Conservation (phyloP, 305 asterid species). For the Fraxinus baroniana region DNA sequence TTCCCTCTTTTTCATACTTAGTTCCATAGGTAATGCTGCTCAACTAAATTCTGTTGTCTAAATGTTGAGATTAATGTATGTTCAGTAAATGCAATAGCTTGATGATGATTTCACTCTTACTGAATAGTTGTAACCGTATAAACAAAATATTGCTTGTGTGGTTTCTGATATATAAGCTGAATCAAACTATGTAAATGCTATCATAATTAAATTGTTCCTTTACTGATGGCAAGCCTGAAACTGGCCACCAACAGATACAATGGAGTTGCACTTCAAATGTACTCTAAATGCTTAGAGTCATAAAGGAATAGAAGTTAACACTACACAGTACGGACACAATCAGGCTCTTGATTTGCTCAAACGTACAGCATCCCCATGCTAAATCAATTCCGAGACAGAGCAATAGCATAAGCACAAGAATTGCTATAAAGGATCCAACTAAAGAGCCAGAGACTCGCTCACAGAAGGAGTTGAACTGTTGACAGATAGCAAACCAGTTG, state of each 20-base stretch:
- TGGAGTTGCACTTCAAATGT: background rate
- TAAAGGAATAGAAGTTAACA: constrained; percentile 15
- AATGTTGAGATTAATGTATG: background rate
- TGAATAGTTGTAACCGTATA: background rate
- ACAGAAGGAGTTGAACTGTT: constrained; percentile 68
- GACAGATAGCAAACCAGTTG: constrained; percentile 66
- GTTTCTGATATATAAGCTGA: background rate
- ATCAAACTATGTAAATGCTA: background rate
- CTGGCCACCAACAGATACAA: background rate
- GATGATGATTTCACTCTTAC: background rate
- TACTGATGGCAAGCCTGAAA: background rate
- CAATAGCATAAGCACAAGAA: constrained; percentile 53
- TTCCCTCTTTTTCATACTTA: background rate
- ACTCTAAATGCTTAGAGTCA: background rate
- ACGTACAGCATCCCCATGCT: background rate
- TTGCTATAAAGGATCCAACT: constrained; percentile 69
- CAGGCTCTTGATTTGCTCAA: background rate
- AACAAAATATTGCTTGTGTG: background rate
- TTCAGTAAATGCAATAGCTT: background rate
- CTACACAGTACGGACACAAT: background rate
- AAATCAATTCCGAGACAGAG: constrained; percentile 46
- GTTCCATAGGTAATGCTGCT: background rate
- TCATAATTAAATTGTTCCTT: background rate
- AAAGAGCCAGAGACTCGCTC: constrained; percentile 75
- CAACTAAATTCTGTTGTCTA: background rate